Conservation (phyloP, 2,329 filamentous ascomycete genomes). For the Dactylellina parvicollis region DNA sequence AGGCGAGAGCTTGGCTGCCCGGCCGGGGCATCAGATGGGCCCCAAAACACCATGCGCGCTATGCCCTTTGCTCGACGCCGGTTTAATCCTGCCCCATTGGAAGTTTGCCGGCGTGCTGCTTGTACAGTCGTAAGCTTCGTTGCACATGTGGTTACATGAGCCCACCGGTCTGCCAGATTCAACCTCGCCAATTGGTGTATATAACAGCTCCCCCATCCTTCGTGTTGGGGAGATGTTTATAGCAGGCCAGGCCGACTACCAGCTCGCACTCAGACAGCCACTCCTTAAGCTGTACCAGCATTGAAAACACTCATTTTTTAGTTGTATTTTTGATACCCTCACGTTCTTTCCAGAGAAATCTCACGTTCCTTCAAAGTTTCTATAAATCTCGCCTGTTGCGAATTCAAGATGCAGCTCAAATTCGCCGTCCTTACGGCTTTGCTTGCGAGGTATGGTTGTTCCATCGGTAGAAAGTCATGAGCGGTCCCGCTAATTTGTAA, state of each 20-base stretch:
- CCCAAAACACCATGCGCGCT: not conserved
- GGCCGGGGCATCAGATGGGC: not conserved
- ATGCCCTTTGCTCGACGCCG: not conserved
- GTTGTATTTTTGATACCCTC: not conserved
- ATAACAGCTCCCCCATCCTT: not conserved
- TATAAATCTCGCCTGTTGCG: not conserved
- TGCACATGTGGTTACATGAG: not conserved
- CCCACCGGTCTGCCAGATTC: not conserved
- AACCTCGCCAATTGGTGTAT: not conserved
- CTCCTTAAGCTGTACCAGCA: slow-evolving; percentile 13
- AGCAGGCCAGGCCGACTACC: not conserved
- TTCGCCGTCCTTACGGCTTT: not conserved
- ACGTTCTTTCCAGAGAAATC: not conserved
- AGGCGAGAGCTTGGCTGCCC: slow-evolving; percentile 19
- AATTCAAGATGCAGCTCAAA: slow-evolving; percentile 9
- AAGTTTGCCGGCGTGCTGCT: not conserved
- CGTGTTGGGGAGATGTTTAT: not conserved
- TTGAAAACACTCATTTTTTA: slow-evolving; percentile 7
- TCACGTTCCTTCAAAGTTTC: not conserved
- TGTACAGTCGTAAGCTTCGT: not conserved
- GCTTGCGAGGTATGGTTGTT: slow-evolving; percentile 8
- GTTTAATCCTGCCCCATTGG: slow-evolving; percentile 22
- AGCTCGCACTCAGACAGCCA: not conserved
- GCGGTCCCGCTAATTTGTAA: too few species aligned
- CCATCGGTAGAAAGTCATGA: too few species aligned